Evolutionary conservation across 805 yeast species (phyloP).

Genomic region (Teunomyces gatunensis): DNA sequence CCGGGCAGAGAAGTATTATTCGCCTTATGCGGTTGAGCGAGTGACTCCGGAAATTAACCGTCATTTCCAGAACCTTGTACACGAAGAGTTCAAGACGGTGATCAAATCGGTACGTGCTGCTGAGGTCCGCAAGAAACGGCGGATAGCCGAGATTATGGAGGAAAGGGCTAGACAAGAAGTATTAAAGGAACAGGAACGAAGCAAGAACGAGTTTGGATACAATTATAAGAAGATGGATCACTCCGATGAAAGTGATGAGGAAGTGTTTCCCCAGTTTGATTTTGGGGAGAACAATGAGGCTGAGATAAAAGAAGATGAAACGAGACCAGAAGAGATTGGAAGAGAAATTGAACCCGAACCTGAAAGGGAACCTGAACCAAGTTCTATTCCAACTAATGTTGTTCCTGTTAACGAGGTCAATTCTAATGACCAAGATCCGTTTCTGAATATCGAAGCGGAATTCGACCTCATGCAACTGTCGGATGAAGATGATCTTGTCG

Average conservation of each 20-base stretch:
- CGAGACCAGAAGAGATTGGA: too few relatives aligned
- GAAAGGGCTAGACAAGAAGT: conserved; percentile 20
- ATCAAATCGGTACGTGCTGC: conserved; percentile 31
- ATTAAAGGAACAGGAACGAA: conserved; percentile 29
- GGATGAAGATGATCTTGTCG: conserved; percentile 3
- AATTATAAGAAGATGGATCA: conserved; percentile 15
- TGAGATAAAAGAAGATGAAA: background rate
- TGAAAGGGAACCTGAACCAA: too few relatives aligned
- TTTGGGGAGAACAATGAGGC: conserved; percentile 8
- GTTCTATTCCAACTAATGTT: background rate
- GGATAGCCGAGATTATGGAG: conserved; percentile 14
- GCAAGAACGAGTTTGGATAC: conserved; percentile 32
- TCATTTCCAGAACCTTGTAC: conserved; percentile 20
- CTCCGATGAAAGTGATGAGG: conserved; percentile 10
- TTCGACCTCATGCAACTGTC: conserved; percentile 3
- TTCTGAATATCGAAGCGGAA: conserved; percentile 1
- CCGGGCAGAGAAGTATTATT: conserved; percentile 36
- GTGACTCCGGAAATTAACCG: conserved; percentile 21
- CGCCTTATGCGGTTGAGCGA: conserved; percentile 32
- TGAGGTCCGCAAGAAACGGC: conserved; percentile 13
- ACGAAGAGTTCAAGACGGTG: conserved; percentile 30
- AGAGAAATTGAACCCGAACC: too few relatives aligned
- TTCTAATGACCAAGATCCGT: background rate
- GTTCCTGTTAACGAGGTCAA: background rate
- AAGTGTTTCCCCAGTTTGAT: conserved; percentile 11